Percentiles rank a stretch among this genome's conserved stretches.
Evolutionary conservation across 2,329 filamentous ascomycete genomes (phyloP).

Genomic region (Ophioceras dolichostomum): DNA sequence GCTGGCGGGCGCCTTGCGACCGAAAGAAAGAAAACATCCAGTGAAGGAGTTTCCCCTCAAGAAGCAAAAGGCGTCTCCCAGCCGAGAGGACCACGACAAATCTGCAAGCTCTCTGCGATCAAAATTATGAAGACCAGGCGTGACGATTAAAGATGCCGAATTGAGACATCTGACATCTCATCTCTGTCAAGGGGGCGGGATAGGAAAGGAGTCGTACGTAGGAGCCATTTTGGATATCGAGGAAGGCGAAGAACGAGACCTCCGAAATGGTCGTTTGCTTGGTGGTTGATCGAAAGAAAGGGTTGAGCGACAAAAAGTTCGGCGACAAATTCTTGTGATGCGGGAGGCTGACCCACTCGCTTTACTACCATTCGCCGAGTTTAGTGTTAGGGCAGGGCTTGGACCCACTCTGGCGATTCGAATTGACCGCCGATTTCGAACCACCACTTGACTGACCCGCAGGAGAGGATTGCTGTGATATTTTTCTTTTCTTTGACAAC

Average conservation of each 20-base stretch:
- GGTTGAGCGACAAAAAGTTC: neutral
- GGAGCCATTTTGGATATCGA: slow-evolving; percentile 20
- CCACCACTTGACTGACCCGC: too few relatives aligned
- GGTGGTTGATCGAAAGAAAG: slow-evolving; percentile 6
- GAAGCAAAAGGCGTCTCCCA: slow-evolving; percentile 37
- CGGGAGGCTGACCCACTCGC: too few relatives aligned
- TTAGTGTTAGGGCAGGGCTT: neutral
- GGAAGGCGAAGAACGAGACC: neutral
- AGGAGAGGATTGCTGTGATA: too few relatives aligned
- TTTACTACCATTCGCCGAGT: too few relatives aligned
- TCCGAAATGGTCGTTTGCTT: slow-evolving; percentile 1
- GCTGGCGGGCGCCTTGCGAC: slow-evolving; percentile 47
- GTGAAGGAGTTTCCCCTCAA: too few relatives aligned
- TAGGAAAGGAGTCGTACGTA: slow-evolving; percentile 14
- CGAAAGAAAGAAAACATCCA: neutral
- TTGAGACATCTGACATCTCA: slow-evolving; percentile 1
- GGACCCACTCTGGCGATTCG: too few relatives aligned
- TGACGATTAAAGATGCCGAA: too few relatives aligned
- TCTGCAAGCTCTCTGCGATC: slow-evolving; percentile 43
- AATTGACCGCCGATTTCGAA: too few relatives aligned
- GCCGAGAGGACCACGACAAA: slow-evolving; percentile 82
- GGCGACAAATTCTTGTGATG: too few relatives aligned
- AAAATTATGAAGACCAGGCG: too few relatives aligned
- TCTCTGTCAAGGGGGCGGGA: slow-evolving; percentile 5
- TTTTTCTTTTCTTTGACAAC: too few relatives aligned